Evolutionary conservation across 805 yeast species (phyloP).

Genomic region (Sporopachydermia lactativora): DNA sequence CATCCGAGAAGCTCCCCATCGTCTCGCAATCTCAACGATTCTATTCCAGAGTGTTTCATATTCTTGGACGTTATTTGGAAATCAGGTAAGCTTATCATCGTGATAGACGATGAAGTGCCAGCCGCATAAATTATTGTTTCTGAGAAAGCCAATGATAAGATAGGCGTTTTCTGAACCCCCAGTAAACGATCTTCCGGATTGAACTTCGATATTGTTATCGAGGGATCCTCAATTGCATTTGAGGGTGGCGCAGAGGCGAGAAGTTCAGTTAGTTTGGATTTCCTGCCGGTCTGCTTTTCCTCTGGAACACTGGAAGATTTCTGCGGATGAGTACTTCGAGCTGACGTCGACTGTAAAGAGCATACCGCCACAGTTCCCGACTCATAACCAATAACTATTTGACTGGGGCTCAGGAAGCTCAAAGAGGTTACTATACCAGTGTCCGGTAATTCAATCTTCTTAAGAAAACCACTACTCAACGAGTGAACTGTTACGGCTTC

Average conservation of each 20-base stretch:
- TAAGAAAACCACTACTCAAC: neutral
- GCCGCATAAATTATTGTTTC: no score
- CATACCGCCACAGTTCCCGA: neutral
- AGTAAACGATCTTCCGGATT: no score
- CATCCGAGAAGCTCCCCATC: neutral
- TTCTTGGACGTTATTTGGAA: no score
- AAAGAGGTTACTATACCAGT: neutral
- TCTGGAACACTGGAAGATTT: slow-evolving; percentile 6
- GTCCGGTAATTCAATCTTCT: neutral
- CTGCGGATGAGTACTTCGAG: neutral
- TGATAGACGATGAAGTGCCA: no score
- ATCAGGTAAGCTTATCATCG: no score
- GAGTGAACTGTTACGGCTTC: neutral
- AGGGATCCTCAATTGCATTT: no score
- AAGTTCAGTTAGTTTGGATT: no score
- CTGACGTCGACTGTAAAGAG: no score
- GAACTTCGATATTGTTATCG: no score
- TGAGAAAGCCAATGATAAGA: no score
- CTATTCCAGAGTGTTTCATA: neutral
- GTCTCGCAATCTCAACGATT: neutral
- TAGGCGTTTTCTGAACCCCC: no score
- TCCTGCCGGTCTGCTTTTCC: neutral
- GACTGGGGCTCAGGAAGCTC: neutral
- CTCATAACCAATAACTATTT: neutral
- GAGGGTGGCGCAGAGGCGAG: no score